These are phyloP conservation scores for Scutellaria minor DNA, from an alignment of 257 asterid species.

Conservation along the genomic window DNA sequence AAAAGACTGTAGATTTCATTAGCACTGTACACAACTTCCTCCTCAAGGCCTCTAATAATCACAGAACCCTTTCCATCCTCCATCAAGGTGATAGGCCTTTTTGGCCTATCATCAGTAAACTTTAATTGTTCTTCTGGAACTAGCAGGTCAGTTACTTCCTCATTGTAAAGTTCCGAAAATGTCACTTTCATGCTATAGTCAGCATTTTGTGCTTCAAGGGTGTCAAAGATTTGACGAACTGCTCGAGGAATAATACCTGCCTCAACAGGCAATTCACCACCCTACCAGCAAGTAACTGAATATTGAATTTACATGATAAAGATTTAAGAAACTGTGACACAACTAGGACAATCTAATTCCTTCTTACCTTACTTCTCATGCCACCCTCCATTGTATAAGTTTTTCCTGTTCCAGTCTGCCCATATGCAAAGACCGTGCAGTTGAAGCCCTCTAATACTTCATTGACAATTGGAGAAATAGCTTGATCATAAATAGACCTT, in stretches of 20 bases:
- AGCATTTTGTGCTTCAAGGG: constrained; percentile 79
- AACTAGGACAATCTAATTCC: background rate
- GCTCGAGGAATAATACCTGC: constrained; percentile 93
- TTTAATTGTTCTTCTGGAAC: constrained; percentile 66
- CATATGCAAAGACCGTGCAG: constrained; percentile 85
- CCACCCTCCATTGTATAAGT: constrained; percentile 91
- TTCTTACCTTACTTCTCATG: constrained; percentile 71
- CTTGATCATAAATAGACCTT: constrained; percentile 79
- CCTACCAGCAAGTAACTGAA: constrained; percentile 47
- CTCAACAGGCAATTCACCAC: constrained; percentile 81
- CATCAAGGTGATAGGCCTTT: constrained; percentile 67
- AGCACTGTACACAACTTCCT: constrained; percentile 84
- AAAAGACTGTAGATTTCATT: constrained; percentile 75
- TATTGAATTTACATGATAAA: background rate
- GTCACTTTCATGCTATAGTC: constrained; percentile 87
- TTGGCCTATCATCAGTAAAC: constrained; percentile 58
- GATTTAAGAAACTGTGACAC: background rate
- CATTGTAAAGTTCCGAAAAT: constrained; percentile 82
- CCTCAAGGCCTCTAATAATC: constrained; percentile 82
- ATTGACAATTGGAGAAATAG: constrained; percentile 76
- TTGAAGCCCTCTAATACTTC: constrained; percentile 85
- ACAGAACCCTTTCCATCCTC: constrained; percentile 87
- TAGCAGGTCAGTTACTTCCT: constrained; percentile 75
- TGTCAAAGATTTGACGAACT: constrained; percentile 79
- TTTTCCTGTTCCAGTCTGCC: constrained; percentile 86